A percentile compares a stretch with the other conserved stretches of the same genome.
Evolutionary conservation across 352 stramenopile genomes (phyloP).

Genomic region (Phytophthora megakarya): DNA sequence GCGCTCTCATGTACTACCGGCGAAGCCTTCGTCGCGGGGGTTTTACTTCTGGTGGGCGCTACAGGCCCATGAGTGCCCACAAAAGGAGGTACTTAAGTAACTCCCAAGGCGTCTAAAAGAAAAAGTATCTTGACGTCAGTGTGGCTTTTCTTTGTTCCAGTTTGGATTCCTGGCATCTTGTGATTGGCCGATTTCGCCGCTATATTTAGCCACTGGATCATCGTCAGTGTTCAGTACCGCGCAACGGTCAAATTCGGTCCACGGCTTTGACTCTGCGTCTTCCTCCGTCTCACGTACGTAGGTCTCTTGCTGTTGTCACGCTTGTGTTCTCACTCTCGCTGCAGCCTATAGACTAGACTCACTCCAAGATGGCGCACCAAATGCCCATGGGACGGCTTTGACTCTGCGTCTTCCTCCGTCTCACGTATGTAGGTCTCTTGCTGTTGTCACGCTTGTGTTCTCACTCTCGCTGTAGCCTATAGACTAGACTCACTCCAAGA

Average conservation of each 20-base stretch:
- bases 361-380: conserved; percentile 62
- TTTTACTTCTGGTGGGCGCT: no score
- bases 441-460: not conserved
- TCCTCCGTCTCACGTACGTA: conserved; percentile 12
- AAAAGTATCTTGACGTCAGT: conserved; percentile 22
- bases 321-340: not conserved
- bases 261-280: conserved; percentile 23
- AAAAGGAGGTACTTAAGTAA: no score
- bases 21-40: no score
- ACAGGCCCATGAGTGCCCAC: no score
- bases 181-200: conserved; percentile 34
- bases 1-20: no score
- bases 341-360: conserved; percentile 20
- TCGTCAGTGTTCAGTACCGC: conserved; percentile 16
- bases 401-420: conserved; percentile 21
- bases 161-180: conserved; percentile 33
- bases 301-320: not conserved
- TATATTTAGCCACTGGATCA: conserved; percentile 26
- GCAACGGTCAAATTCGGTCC: conserved; percentile 6
- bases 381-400: conserved; percentile 54
- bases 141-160: conserved; percentile 6
- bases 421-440: conserved; percentile 7
- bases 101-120: no score
- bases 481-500: conserved; percentile 27
- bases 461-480: conserved; percentile 5